phyloP scores from a whole-genome alignment of 202 grass and related monocot species.

The Elaeis oleifera region DNA sequence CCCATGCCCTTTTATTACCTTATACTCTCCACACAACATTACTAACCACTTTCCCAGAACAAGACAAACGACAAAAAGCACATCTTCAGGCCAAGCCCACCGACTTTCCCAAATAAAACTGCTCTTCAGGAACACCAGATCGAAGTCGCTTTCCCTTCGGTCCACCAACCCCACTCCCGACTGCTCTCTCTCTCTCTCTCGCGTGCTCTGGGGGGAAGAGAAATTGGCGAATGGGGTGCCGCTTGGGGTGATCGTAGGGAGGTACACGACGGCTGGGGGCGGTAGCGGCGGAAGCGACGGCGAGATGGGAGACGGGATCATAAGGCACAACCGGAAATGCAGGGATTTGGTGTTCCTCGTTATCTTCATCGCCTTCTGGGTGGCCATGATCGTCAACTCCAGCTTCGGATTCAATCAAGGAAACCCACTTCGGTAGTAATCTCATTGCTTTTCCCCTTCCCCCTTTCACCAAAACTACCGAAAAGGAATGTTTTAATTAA shows the following conservation, averaged over 20 bases:
- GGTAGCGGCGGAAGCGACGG: constrained; percentile 17
- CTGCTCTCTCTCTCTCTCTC: constrained; percentile 1
- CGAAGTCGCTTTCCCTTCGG: constrained; percentile 5
- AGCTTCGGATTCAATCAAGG: constrained; percentile 99
- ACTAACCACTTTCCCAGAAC: too few species aligned
- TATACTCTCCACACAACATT: too few species aligned
- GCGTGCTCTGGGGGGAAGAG: too few species aligned
- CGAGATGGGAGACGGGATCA: constrained; percentile 39
- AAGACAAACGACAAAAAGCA: too few species aligned
- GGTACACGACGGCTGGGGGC: constrained; percentile 44
- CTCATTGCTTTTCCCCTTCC: not conserved
- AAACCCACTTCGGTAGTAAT: constrained; percentile 64
- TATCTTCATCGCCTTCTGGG: constrained; percentile 82
- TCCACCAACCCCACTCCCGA: not conserved
- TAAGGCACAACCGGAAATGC: constrained; percentile 70
- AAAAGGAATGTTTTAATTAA: not conserved
- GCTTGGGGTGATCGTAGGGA: constrained; percentile 86
- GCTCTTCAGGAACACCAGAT: not conserved
- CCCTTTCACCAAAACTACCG: not conserved
- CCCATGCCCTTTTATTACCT: too few species aligned
- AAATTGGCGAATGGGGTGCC: constrained; percentile 41
- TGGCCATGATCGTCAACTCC: constrained; percentile 99
- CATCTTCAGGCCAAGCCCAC: not conserved
- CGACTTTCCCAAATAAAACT: not conserved
- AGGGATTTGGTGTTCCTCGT: constrained; percentile 81